Evolutionary conservation across 495 filamentous ascomycete species (phyloP), one percentile per base, ranked within the genome.

Genomic region (Penicillium cinerascens): DNA sequence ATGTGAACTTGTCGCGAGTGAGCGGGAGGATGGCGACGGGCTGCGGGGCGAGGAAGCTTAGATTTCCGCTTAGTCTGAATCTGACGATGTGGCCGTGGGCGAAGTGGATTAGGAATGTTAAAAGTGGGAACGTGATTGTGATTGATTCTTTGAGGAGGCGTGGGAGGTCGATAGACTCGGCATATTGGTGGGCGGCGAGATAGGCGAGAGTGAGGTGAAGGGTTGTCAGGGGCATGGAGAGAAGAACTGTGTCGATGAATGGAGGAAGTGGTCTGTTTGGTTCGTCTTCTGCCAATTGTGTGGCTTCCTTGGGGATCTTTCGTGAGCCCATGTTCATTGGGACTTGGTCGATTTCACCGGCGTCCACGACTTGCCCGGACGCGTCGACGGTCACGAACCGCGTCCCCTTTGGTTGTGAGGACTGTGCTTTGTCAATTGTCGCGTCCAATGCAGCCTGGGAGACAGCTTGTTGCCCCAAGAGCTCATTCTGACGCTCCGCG

Each of bases 171-270:
- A 92, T 81, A 1, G 82, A 78, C 60, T 87, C 78, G 9, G 85
- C 82, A 63, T 96, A 97, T 74, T 97, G 95, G 66, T 92, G 83
- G 44, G 92, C 87, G 6, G 95, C 88, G n/a, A 97, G 76, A 44
- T 92, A 88, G 57, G 93, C 89, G 22, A 98, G 78, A 2, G 89
- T 91, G 58, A 95, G 84, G 67, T 96, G 88, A 22, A 96, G 76
- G 73, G 89, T 89, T 16, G 82, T 78, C 58, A 97, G 72, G 38
- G 86, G 87, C 4, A 85, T 56, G 9, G 84, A 81, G 23, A 83
- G 74, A 23, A 81, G 64, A 3, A 75, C 20, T 38, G 76, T 76
- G 58, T 80, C 77, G 52, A 79, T 57, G 44, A 78, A 60, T 4
- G 75, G 75, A 3, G 71, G 69, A 8, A 69, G 54, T 6, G 62